These are phyloP conservation scores for Vitis labrusca DNA, from an alignment of 164 flowering plant genomes.

Conservation along the genomic window DNA sequence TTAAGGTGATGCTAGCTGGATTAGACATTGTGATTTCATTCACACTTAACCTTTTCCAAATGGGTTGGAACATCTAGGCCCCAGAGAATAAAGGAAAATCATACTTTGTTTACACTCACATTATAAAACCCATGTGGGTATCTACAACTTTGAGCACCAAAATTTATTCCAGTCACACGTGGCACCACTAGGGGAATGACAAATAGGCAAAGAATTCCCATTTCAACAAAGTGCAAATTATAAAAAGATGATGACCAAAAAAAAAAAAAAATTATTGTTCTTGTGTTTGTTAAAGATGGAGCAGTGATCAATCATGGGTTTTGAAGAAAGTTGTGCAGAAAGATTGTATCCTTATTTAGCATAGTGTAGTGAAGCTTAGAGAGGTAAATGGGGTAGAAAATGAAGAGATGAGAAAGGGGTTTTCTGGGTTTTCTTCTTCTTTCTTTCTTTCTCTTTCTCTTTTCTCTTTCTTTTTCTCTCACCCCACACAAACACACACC, in stretches of 20 bases:
- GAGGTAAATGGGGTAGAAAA: not conserved
- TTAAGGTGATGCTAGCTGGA: slow-evolving; percentile 1
- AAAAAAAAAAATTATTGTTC: not conserved
- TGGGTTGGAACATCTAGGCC: slow-evolving; percentile 30
- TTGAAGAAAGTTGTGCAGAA: slow-evolving; percentile 7
- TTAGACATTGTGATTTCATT: slow-evolving; percentile 4
- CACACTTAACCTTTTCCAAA: slow-evolving; percentile 21
- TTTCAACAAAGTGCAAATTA: not conserved
- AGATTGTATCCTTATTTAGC: slow-evolving; percentile 24
- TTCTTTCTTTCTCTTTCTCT: too few species aligned
- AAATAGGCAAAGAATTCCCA: slow-evolving; percentile 5
- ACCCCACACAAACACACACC: not conserved
- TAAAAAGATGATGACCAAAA: slow-evolving; percentile 10
- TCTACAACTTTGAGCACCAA: slow-evolving; percentile 1
- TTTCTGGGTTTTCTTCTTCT: too few species aligned
- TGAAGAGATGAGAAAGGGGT: too few species aligned
- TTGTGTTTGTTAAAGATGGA: slow-evolving; percentile 30
- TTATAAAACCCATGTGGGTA: not conserved
- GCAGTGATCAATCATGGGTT: slow-evolving; percentile 18
- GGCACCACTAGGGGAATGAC: not conserved
- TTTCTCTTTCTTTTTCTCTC: too few species aligned
- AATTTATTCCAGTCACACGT: too few species aligned
- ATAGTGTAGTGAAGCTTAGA: slow-evolving; percentile 5
- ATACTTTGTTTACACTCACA: slow-evolving; percentile 1
- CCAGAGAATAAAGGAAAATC: slow-evolving; percentile 24